phyloP scores from a whole-genome alignment of 129 eudicot genomes.

The Saposhnikovia divaricata region DNA sequence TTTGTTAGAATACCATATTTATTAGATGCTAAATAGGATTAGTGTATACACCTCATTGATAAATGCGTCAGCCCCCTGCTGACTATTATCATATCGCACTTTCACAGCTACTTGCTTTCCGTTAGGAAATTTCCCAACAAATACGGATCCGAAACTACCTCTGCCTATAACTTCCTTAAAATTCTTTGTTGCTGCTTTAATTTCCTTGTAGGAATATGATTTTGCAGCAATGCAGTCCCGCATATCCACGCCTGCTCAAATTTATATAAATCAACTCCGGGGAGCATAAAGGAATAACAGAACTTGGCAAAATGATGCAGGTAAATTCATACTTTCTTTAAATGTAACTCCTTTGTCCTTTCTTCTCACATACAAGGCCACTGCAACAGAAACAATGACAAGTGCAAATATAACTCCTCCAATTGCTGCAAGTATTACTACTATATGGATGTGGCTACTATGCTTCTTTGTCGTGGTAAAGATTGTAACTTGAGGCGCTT shows the following conservation, averaged over 20 bases:
- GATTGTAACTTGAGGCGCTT: conserved; percentile 73
- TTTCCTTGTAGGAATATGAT: conserved; percentile 69
- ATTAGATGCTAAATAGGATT: background rate
- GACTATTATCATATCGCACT: conserved; percentile 69
- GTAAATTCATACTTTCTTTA: conserved; percentile 24
- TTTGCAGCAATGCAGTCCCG: conserved; percentile 50
- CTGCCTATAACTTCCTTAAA: conserved; percentile 75
- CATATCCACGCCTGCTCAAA: conserved; percentile 39
- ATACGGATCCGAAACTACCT: conserved; percentile 88
- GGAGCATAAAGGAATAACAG: background rate
- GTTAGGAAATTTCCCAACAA: conserved; percentile 62
- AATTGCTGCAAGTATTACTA: conserved; percentile 48
- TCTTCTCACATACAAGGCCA: conserved; percentile 36
- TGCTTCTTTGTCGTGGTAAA: conserved; percentile 44
- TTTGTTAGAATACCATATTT: background rate
- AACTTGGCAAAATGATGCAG: background rate
- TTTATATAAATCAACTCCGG: background rate
- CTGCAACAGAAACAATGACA: conserved; percentile 23
- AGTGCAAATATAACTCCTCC: conserved; percentile 49
- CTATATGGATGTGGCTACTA: conserved; percentile 44
- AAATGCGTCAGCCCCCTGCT: conserved; percentile 72
- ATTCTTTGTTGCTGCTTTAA: conserved; percentile 71
- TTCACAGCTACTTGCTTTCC: conserved; percentile 78
- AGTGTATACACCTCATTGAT: conserved; percentile 61
- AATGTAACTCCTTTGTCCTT: conserved; percentile 22